Conservation (phyloP, 805 yeast genomes). For the Candida succiphila region DNA sequence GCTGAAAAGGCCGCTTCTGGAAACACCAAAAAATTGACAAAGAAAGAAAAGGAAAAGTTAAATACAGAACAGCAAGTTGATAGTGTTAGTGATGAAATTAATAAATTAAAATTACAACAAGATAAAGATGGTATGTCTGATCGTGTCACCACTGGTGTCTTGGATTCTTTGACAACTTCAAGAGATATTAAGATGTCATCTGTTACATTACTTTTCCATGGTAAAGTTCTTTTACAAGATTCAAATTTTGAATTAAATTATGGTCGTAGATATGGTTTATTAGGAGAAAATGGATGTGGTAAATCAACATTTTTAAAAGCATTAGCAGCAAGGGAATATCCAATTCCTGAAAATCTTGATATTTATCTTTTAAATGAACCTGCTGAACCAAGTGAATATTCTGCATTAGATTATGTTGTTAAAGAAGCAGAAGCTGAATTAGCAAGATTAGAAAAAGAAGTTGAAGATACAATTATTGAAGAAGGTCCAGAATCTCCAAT, state of each 20-base stretch:
- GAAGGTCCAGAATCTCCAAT: conserved; percentile 91
- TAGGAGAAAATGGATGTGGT: conserved; percentile 99
- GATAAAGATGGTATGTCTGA: conserved; percentile 93
- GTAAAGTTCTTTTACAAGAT: conserved; percentile 92
- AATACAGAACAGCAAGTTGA: conserved; percentile 43
- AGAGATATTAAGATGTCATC: conserved; percentile 91
- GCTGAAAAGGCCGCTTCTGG: conserved; percentile 87
- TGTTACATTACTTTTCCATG: conserved; percentile 90
- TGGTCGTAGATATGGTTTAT: conserved; percentile 94
- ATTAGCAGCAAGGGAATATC: conserved; percentile 92
- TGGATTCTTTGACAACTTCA: conserved; percentile 79
- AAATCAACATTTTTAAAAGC: conserved; percentile 92
- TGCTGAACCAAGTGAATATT: conserved; percentile 84
- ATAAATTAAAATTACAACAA: conserved; percentile 82
- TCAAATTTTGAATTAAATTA: conserved; percentile 86
- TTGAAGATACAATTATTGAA: conserved; percentile 78
- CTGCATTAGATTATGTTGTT: conserved; percentile 94
- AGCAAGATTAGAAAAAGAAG: conserved; percentile 81
- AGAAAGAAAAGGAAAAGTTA: conserved; percentile 33
- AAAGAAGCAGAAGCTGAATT: conserved; percentile 92
- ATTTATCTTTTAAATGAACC: conserved; percentile 93
- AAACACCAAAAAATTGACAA: conserved; percentile 54
- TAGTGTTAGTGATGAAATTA: conserved; percentile 63
- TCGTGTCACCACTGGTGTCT: conserved; percentile 96
- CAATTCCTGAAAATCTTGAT: conserved; percentile 87